Evolutionary conservation across 805 yeast genomes (phyloP).

Genomic region (Saturnispora sanitii): DNA sequence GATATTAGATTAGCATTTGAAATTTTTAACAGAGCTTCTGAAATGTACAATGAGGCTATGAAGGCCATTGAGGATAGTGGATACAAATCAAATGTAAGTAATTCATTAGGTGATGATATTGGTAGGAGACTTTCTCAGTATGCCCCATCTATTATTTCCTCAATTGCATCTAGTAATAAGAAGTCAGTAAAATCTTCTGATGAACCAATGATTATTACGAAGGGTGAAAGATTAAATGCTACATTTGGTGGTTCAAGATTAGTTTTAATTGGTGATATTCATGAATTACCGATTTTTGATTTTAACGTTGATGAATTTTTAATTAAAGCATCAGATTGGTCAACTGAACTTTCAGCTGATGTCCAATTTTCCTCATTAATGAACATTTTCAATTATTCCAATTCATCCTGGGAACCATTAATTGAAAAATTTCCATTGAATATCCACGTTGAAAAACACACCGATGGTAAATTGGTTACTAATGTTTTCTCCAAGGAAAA

Average conservation of each 20-base stretch:
- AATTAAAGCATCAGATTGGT: slow-evolving; percentile 70
- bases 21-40: slow-evolving; percentile 65
- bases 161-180: slow-evolving; percentile 32
- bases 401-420: slow-evolving; percentile 92
- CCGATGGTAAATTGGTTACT: slow-evolving; percentile 40
- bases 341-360: slow-evolving; percentile 67
- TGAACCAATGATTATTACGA: slow-evolving; percentile 36
- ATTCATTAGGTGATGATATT: slow-evolving; percentile 50
- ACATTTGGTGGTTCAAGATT: slow-evolving; percentile 68
- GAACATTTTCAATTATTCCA: slow-evolving; percentile 78
- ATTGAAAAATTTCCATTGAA: slow-evolving; percentile 82
- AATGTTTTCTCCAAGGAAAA: slow-evolving; percentile 67
- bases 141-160: slow-evolving; percentile 57
- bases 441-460: slow-evolving; percentile 48
- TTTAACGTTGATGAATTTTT: slow-evolving; percentile 63
- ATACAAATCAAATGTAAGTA: slow-evolving; percentile 19
- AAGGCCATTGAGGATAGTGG: slow-evolving; percentile 9
- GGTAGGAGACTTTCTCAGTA: slow-evolving; percentile 49
- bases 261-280: slow-evolving; percentile 82
- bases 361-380: slow-evolving; percentile 54
- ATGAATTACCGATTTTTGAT: slow-evolving; percentile 82
- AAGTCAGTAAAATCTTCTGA: slow-evolving; percentile 8
- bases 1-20: slow-evolving; percentile 75
- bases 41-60: slow-evolving; percentile 29
- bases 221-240: slow-evolving; percentile 59